Evolutionary conservation across 768 basidiomycete species (phyloP).

Genomic region (Suillus paluster): DNA sequence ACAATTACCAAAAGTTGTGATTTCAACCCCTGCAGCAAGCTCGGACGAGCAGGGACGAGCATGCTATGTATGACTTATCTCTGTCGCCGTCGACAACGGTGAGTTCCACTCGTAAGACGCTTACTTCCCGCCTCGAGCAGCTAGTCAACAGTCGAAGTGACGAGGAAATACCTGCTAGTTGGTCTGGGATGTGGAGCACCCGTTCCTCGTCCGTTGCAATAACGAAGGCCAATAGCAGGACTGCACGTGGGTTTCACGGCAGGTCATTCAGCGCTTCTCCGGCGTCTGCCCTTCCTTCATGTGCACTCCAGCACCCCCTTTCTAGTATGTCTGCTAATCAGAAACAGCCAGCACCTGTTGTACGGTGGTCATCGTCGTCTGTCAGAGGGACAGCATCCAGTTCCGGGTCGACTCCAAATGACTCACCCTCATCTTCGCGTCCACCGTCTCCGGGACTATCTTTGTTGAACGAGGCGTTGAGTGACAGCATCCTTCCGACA

Average conservation of each 20-base stretch:
- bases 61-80: not conserved
- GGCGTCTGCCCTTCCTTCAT: constrained; percentile 1
- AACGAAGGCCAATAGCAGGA: not conserved
- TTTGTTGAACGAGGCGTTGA: constrained; percentile 50
- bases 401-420: not conserved
- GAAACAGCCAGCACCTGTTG: constrained; percentile 7
- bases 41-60: not conserved
- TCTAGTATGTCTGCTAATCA: constrained; percentile 3
- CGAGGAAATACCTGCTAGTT: constrained; percentile 4
- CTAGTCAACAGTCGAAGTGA: not conserved
- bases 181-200: not conserved
- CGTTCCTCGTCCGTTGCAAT: not conserved
- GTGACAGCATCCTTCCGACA: constrained; percentile 43
- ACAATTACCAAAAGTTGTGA: not conserved
- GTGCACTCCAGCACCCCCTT: constrained; percentile 1
- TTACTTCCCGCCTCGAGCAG: not conserved
- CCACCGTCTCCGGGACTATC: constrained; percentile 46
- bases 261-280: constrained; percentile 8
- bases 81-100: not conserved
- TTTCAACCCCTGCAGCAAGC: not conserved
- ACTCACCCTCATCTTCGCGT: constrained; percentile 14
- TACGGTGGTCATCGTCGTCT: constrained; percentile 10
- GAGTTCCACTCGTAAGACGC: not conserved
- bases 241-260: constrained; percentile 9
- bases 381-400: not conserved